A percentile compares a stretch with the other conserved stretches of the same genome.
Evolutionary conservation across 106 monocot species (phyloP).

Genomic region (Agapanthus africanus): DNA sequence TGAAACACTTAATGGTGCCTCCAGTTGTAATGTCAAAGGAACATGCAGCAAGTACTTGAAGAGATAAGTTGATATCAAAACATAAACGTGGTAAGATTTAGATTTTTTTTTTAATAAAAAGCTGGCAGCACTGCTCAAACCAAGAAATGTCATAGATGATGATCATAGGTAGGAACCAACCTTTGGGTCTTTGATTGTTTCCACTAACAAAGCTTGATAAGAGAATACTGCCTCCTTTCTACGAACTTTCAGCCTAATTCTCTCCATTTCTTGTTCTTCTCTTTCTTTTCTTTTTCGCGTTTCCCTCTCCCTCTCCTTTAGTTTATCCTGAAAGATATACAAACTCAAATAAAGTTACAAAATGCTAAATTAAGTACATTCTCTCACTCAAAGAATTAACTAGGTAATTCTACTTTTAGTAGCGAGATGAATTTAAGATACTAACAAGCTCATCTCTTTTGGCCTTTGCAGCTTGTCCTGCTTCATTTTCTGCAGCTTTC

Average conservation of each 20-base stretch:
- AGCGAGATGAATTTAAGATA: not conserved
- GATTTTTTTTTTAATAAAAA: too few relatives aligned
- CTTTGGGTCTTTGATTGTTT: constrained; percentile 90
- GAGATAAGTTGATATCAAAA: too few relatives aligned
- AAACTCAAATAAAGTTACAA: not conserved
- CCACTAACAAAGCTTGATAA: constrained; percentile 88
- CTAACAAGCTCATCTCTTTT: constrained; percentile 76
- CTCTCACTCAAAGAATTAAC: not conserved
- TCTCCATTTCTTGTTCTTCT: constrained; percentile 97
- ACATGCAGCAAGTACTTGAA: not conserved
- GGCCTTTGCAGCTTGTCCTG: constrained; percentile 56
- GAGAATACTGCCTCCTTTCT: constrained; percentile 76
- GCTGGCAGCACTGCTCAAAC: not conserved
- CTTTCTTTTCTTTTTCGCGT: constrained; percentile 92
- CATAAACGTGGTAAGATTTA: too few relatives aligned
- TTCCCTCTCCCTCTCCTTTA: constrained; percentile 88
- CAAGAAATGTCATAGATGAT: not conserved
- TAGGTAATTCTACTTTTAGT: not conserved
- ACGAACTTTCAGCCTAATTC: constrained; percentile 72
- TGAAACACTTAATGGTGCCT: not conserved
- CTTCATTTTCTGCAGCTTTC: constrained; percentile 64
- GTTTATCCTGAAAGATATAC: constrained; percentile 50
- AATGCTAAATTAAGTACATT: not conserved
- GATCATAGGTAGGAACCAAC: constrained; percentile 14
- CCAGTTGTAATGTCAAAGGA: not conserved